Conservation (phyloP, 371 early-diverging fungal genomes). For the Syncephalastrum sp. region DNA sequence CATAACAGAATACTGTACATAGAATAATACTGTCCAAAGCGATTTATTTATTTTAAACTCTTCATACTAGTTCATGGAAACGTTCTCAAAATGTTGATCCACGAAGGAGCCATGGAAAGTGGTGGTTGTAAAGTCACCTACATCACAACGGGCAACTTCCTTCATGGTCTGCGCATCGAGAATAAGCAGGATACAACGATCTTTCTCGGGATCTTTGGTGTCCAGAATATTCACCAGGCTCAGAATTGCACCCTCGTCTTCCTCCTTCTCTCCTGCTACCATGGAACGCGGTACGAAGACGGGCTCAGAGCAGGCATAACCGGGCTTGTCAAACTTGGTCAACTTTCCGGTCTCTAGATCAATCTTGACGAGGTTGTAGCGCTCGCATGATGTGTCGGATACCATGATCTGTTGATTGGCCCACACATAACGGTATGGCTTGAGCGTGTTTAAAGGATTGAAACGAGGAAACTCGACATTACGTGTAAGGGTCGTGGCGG, state of each 20-base stretch:
- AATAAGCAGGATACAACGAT: constrained; percentile 51
- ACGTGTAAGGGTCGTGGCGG: constrained; percentile 15
- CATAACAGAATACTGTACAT: no score
- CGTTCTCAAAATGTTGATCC: constrained; percentile 30
- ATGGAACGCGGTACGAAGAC: constrained; percentile 60
- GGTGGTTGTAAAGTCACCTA: constrained; percentile 46
- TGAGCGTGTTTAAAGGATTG: constrained; percentile 5
- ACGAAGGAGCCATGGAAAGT: constrained; percentile 58
- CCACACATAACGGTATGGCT: constrained; percentile 46
- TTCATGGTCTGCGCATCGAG: constrained; percentile 53
- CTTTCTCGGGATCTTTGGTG: constrained; percentile 23
- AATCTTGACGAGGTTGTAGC: constrained; percentile 40
- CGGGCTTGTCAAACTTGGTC: constrained; percentile 19
- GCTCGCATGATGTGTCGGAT: constrained; percentile 1
- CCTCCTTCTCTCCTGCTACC: constrained; percentile 21
- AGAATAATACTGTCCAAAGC: no score
- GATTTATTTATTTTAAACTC: no score
- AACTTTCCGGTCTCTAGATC: constrained; percentile 26
- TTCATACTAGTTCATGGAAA: constrained; percentile 20
- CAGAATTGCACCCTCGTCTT: constrained; percentile 67
- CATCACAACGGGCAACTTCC: constrained; percentile 50
- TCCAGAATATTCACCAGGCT: constrained; percentile 40
- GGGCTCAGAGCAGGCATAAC: constrained; percentile 58
- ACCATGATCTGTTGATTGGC: constrained; percentile 31
- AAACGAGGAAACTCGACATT: constrained; percentile 54